Base-by-base conservation (phyloP, 495 filamentous ascomycete genomes). In the Aspergillus homomorphus region DNA sequence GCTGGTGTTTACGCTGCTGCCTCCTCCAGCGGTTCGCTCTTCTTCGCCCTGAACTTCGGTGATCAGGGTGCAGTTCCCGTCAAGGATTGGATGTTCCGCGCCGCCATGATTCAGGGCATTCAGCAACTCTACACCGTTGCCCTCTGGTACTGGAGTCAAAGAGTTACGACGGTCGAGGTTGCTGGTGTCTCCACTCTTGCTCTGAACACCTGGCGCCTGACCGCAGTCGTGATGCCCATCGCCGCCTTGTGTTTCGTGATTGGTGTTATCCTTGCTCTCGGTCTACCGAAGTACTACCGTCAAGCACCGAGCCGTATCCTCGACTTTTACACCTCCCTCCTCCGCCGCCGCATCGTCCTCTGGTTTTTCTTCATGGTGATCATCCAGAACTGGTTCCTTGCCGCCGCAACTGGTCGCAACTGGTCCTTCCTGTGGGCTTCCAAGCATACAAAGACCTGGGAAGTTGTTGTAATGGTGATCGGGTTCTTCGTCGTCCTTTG, bases 11-110 rank as follows among this genome's bases (percentile, higher is more conserved):
- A 89, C 62, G 76, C 81, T 6, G 68, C 76, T 14, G 86, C 83
- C 6, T 85, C 86, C 5, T 77, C 81, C 30, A 79, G 77, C 55
- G 86, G 85, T 38, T 80, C 80, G 4, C 69, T 89, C 53, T 84
- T 79, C 69, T 88, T 88, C 67, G 80, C 84, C 6, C 75, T 88
- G 50, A 89, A 89, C 67, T 88, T 89, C 66, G 86, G 84, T 55
- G 80, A 81, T 60, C 82, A 87, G 66, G 83, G 56, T 67, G 64
- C 69, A 38, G 66, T 61, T 24, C 83, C 86, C 6, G 75, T 83
- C 24, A 84, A 77, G 51, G 77, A 81, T 46, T 89, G 86, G 86
- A 82, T 82, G 61, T 84, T 81, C 62, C 83, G 86, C 24, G 86
- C 86, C 45, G 81, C 82, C 66, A 62, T 81, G 41, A 82, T 88